Percentiles rank a stretch among this genome's conserved stretches.
These are phyloP conservation scores for Neurospora crassa DNA, from an alignment of 2,329 filamentous ascomycete species.

Conservation along the genomic window DNA sequence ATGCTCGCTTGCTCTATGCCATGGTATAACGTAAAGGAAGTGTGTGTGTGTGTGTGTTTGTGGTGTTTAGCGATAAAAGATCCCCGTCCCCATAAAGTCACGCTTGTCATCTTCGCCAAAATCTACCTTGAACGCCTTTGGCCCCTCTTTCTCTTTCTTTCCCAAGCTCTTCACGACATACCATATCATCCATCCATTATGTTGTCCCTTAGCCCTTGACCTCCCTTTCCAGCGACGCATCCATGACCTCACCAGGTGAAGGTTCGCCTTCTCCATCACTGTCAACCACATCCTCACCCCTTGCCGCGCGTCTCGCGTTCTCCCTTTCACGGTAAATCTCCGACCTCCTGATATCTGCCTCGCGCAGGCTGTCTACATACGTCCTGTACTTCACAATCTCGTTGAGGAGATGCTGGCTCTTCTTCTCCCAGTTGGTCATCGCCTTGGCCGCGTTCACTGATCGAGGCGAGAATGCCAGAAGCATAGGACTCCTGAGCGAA, in stretches of 20 bases:
- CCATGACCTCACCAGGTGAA: background rate
- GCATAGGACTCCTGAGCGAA: conserved; percentile 75
- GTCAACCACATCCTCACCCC: conserved; percentile 23
- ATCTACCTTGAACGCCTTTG: background rate
- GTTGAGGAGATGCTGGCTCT: conserved; percentile 79
- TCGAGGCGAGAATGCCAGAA: conserved; percentile 78
- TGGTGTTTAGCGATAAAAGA: background rate
- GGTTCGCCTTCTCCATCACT: background rate
- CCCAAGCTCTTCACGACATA: background rate
- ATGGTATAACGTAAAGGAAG: background rate
- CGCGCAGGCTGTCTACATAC: conserved; percentile 77
- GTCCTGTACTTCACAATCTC: conserved; percentile 97
- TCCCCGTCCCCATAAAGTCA: background rate
- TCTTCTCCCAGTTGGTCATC: conserved; percentile 95
- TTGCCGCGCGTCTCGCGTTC: conserved; percentile 37
- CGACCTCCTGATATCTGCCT: conserved; percentile 58
- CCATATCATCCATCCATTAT: background rate
- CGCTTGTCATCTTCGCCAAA: background rate
- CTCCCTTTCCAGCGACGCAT: background rate
- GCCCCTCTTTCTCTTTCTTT: background rate
- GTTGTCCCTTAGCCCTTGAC: background rate
- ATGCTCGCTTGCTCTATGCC: background rate
- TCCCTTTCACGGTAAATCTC: conserved; percentile 59
- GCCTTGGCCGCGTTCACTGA: conserved; percentile 73
- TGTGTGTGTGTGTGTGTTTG: background rate